A percentile compares a stretch with the other conserved stretches of the same genome.
Conservation (phyloP, 2,329 filamentous ascomycete species). For the Cladosporium sp. region DNA sequence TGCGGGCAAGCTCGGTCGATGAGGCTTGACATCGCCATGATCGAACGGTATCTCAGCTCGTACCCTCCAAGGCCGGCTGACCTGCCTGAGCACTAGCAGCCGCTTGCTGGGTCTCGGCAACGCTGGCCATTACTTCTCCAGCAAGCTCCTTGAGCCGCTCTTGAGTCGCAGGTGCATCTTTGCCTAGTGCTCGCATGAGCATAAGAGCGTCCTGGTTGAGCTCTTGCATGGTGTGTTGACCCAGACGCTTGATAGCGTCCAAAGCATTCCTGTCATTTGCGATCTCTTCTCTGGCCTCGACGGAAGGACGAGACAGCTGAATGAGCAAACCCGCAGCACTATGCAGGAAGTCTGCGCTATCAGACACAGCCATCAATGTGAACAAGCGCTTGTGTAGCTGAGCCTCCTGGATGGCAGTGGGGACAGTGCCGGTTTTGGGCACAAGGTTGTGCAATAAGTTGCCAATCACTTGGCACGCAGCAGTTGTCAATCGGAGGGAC, state of each 20-base stretch:
- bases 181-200: constrained; percentile 28
- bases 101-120: constrained; percentile 17
- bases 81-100: constrained; percentile 13
- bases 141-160: constrained; percentile 26
- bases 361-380: constrained; percentile 10
- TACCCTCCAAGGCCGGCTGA: constrained; percentile 12
- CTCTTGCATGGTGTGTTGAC: constrained; percentile 30
- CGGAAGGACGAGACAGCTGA: constrained; percentile 33
- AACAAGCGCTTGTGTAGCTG: background rate
- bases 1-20: constrained; percentile 35
- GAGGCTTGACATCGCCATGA: constrained; percentile 12
- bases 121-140: constrained; percentile 18
- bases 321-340: constrained; percentile 34
- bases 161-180: constrained; percentile 32
- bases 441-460: constrained; percentile 26
- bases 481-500: constrained; percentile 23
- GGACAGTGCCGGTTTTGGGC: background rate
- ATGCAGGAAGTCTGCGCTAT: constrained; percentile 32
- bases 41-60: constrained; percentile 18
- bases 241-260: constrained; percentile 26
- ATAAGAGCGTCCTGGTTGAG: constrained; percentile 18
- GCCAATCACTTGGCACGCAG: constrained; percentile 35
- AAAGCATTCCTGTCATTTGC: constrained; percentile 20
- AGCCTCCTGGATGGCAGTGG: background rate
- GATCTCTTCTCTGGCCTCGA: constrained; percentile 28